These are phyloP conservation scores for Pisolithus thermaeus DNA, from an alignment of 1,284 basidiomycete genomes.

Conservation along the genomic window DNA sequence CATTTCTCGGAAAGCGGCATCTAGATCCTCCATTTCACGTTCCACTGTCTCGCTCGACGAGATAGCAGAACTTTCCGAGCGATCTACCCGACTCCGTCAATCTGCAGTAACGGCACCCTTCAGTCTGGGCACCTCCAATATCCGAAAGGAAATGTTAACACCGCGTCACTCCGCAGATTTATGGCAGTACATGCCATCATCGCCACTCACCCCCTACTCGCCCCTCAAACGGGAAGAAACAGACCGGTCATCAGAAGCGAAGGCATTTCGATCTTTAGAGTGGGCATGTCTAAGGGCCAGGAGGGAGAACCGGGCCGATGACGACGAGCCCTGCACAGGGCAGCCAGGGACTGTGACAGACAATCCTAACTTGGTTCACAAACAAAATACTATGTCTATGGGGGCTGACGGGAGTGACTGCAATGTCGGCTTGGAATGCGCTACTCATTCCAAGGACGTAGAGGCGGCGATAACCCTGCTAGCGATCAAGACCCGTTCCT, in stretches of 20 bases:
- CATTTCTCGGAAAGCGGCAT: slow-evolving; percentile 1
- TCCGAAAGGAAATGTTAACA: neutral
- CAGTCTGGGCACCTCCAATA: slow-evolving; percentile 24
- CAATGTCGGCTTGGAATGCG: slow-evolving; percentile 1
- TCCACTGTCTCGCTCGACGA: slow-evolving; percentile 35
- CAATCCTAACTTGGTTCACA: slow-evolving; percentile 20
- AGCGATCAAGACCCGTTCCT: slow-evolving; percentile 30
- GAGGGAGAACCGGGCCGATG: slow-evolving; percentile 27
- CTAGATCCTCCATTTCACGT: slow-evolving; percentile 18
- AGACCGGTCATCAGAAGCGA: slow-evolving; percentile 26
- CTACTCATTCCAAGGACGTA: slow-evolving; percentile 30
- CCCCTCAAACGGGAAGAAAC: slow-evolving; percentile 30
- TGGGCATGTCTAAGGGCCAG: slow-evolving; percentile 44
- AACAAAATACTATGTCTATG: slow-evolving; percentile 2
- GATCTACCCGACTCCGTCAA: slow-evolving; percentile 18
- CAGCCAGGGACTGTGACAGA: slow-evolving; percentile 21
- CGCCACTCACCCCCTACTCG: slow-evolving; percentile 32
- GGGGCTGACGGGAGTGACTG: neutral
- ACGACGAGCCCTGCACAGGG: slow-evolving; percentile 12
- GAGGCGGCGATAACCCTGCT: slow-evolving; percentile 42
- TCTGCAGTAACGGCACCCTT: slow-evolving; percentile 22
- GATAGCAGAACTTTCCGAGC: slow-evolving; percentile 36
- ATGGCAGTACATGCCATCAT: slow-evolving; percentile 41
- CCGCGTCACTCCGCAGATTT: slow-evolving; percentile 20
- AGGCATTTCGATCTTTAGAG: slow-evolving; percentile 35